A percentile compares a stretch with the other conserved stretches of the same genome.
These are phyloP conservation scores for Diaporthe citri DNA, from an alignment of 2,329 filamentous ascomycete species.

Conservation along the genomic window DNA sequence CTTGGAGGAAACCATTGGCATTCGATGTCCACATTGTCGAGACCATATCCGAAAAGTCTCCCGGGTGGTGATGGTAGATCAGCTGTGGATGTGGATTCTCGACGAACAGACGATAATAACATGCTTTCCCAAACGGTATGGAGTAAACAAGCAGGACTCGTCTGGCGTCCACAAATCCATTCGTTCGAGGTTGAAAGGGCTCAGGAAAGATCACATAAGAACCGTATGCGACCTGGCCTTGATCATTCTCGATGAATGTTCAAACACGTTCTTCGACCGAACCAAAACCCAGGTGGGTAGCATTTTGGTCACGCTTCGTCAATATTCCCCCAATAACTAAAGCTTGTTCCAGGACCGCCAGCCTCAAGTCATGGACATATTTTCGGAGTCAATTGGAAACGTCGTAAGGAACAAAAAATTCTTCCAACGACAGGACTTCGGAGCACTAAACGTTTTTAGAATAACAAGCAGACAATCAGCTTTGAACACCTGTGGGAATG, in stretches of 20 bases:
- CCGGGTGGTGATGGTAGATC: slow-evolving; percentile 37
- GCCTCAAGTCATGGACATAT: slow-evolving; percentile 41
- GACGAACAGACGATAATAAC: slow-evolving; percentile 40
- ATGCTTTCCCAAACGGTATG: slow-evolving; percentile 30
- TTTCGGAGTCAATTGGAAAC: slow-evolving; percentile 55
- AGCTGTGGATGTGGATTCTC: slow-evolving; percentile 40
- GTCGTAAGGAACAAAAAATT: slow-evolving; percentile 50
- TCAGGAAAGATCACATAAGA: slow-evolving; percentile 39
- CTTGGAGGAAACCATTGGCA: background rate
- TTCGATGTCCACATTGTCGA: slow-evolving; percentile 8
- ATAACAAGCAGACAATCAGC: slow-evolving; percentile 48
- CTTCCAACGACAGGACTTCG: no score
- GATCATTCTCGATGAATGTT: slow-evolving; percentile 42
- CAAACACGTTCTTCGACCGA: slow-evolving; percentile 43
- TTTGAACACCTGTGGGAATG: slow-evolving; percentile 54
- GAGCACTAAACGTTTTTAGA: background rate
- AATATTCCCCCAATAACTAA: background rate
- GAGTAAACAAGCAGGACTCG: slow-evolving; percentile 35
- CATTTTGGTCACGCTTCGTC: no score
- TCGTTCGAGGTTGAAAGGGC: slow-evolving; percentile 32
- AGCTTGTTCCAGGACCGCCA: background rate
- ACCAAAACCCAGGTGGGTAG: slow-evolving; percentile 22
- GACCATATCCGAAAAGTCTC: slow-evolving; percentile 26
- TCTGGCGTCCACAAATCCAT: slow-evolving; percentile 43
- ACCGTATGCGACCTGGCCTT: slow-evolving; percentile 43